Conservation (phyloP, 2,329 filamentous ascomycete species). For the Phialocephala subalpina region DNA sequence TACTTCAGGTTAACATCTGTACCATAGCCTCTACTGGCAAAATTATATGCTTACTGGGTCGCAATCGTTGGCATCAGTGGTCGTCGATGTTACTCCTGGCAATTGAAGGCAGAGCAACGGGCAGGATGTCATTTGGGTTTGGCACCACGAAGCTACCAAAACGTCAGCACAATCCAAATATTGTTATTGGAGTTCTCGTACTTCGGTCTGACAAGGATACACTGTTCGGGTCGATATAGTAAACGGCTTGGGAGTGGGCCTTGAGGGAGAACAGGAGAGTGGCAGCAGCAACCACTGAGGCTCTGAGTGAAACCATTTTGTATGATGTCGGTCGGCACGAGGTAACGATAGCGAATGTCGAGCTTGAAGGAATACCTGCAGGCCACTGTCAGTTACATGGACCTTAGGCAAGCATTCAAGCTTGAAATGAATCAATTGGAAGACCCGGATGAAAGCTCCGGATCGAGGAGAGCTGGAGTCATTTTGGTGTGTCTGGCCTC, state of each 20-base stretch:
- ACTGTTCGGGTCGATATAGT: conserved; percentile 66
- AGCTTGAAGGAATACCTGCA: conserved; percentile 11
- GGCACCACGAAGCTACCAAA: conserved; percentile 68
- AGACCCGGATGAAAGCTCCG: not conserved
- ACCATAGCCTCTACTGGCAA: not conserved
- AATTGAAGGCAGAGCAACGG: conserved; percentile 76
- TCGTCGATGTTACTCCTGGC: conserved; percentile 50
- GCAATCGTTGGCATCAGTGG: conserved; percentile 69
- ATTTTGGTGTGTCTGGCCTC: not conserved
- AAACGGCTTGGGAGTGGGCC: conserved; percentile 59
- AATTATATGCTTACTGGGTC: conserved; percentile 60
- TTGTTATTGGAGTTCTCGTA: conserved; percentile 26
- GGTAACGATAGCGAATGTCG: conserved; percentile 8
- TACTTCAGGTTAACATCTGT: conserved; percentile 39
- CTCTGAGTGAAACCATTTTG: conserved; percentile 63
- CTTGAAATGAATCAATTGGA: not conserved
- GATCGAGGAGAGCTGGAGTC: not conserved
- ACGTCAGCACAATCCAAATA: conserved; percentile 32
- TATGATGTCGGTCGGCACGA: conserved; percentile 12
- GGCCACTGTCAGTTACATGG: conserved; percentile 13
- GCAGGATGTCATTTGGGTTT: conserved; percentile 67
- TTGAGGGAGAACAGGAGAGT: conserved; percentile 55
- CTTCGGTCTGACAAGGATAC: conserved; percentile 58
- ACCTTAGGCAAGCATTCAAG: not conserved
- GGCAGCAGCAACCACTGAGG: conserved; percentile 52